Percentiles rank a stretch among this genome's conserved stretches.
Evolutionary conservation across 2,329 filamentous ascomycete genomes (phyloP).

Genomic region (Aspergillus sp.): DNA sequence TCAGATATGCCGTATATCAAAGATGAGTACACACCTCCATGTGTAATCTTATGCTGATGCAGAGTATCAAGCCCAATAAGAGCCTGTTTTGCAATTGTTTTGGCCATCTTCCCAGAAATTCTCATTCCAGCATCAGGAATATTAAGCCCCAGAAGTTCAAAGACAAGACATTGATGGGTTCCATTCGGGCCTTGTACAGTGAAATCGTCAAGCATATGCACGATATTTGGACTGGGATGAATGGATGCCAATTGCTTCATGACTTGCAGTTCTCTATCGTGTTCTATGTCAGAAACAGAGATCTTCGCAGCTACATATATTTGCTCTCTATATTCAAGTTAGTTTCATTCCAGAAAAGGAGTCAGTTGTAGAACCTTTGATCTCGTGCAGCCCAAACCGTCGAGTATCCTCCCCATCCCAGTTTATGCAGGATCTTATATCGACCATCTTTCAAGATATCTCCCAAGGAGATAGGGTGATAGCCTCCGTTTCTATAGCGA

Average conservation of each 20-base stretch:
- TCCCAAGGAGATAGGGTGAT: constrained; percentile 29
- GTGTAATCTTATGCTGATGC: constrained; percentile 35
- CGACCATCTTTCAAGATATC: constrained; percentile 22
- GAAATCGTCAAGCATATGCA: constrained; percentile 35
- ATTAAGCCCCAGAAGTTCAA: constrained; percentile 38
- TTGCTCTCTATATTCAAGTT: constrained; percentile 6
- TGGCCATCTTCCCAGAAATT: constrained; percentile 39
- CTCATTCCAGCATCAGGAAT: constrained; percentile 30
- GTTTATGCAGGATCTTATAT: constrained; percentile 34
- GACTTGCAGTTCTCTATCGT: constrained; percentile 9
- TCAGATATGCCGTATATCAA: constrained; percentile 2
- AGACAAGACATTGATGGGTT: constrained; percentile 41
- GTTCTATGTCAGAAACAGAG: constrained; percentile 9
- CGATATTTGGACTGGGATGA: constrained; percentile 22
- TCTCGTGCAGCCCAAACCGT: constrained; percentile 34
- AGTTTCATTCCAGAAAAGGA: constrained; percentile 5
- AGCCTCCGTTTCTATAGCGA: constrained; percentile 24
- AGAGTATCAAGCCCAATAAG: constrained; percentile 34
- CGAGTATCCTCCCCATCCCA: constrained; percentile 32
- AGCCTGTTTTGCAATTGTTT: constrained; percentile 36
- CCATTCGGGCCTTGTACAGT: constrained; percentile 41
- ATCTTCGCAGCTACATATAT: constrained; percentile 23
- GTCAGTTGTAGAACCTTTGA: constrained; percentile 12
- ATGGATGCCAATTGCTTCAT: constrained; percentile 10
- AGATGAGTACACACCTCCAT: constrained; percentile 28